Percentiles rank a stretch among this genome's conserved stretches.
phyloP scores from a whole-genome alignment of 306 rosid species.

The Ceratonia siliqua region DNA sequence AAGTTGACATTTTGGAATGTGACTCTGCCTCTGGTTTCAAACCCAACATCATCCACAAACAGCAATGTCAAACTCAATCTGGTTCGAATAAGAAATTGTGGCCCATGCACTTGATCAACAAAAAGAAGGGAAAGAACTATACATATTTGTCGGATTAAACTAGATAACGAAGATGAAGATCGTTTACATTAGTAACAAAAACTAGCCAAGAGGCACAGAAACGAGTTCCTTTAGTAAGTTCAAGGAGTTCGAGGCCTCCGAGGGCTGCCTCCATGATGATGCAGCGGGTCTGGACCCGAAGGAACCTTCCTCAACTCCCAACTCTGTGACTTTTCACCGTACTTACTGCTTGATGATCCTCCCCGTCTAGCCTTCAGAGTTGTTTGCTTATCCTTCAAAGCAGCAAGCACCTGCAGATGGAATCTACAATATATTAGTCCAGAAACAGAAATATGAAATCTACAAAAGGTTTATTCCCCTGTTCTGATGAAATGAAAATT shows the following conservation, averaged over 20 bases:
- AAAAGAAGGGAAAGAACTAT: background rate
- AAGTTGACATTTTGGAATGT: slow-evolving; percentile 15
- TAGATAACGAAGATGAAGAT: background rate
- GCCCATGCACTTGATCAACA: background rate
- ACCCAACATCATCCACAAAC: background rate
- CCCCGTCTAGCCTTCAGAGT: slow-evolving; percentile 27
- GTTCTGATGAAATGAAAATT: background rate
- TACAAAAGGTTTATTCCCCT: background rate
- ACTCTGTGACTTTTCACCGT: slow-evolving; percentile 8
- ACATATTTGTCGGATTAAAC: slow-evolving; percentile 1
- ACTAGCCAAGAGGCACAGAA: slow-evolving; percentile 2
- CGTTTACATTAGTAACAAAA: background rate
- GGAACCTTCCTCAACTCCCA: slow-evolving; percentile 61
- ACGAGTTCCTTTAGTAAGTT: background rate
- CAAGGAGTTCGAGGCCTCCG: slow-evolving; percentile 56
- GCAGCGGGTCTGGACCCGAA: slow-evolving; percentile 75
- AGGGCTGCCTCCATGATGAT: slow-evolving; percentile 62
- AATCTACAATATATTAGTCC: background rate
- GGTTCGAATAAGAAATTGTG: background rate
- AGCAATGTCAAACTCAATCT: background rate
- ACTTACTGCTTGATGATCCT: slow-evolving; percentile 33
- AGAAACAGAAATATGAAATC: background rate
- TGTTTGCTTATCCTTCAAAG: slow-evolving; percentile 34
- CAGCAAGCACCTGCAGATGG: slow-evolving; percentile 41
- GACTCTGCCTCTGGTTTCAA: slow-evolving; percentile 18